Conservation (phyloP, 2,329 filamentous ascomycete genomes). For the Cladophialophora carrionii region DNA sequence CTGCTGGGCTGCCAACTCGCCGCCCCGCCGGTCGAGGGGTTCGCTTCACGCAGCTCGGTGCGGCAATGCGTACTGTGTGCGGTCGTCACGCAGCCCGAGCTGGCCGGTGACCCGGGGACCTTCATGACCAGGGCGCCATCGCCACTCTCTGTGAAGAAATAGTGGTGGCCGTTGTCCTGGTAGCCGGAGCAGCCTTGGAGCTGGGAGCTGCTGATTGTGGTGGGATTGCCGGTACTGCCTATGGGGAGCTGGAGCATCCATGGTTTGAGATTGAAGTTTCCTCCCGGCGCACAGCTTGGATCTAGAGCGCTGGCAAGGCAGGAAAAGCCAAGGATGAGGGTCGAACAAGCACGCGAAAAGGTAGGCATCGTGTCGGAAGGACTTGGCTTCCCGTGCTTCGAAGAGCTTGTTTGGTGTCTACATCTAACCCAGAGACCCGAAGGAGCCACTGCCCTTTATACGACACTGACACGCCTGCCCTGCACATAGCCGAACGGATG, state of each 20-base stretch:
- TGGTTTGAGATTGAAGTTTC: not conserved
- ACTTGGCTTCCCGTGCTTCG: not conserved
- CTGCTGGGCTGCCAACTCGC: not conserved
- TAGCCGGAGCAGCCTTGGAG: not conserved
- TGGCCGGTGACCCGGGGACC: not conserved
- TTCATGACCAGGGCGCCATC: not conserved
- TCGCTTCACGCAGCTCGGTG: not conserved
- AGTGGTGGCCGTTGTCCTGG: not conserved
- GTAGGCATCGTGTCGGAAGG: not conserved
- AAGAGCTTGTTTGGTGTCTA: not conserved
- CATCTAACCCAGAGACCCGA: not conserved
- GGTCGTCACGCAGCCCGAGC: not conserved
- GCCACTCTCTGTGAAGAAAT: not conserved
- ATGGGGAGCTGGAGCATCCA: not conserved
- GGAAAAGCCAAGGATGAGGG: not conserved
- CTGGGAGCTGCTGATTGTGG: not conserved
- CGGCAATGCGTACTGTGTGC: not conserved
- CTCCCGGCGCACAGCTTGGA: not conserved
- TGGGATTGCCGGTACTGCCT: not conserved
- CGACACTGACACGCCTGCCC: too few species aligned
- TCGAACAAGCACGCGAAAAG: not conserved
- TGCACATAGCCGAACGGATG: not conserved
- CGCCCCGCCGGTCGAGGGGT: not conserved
- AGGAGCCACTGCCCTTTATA: not conserved
- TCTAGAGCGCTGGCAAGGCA: not conserved